Evolutionary conservation across 2,329 filamentous ascomycete species (phyloP), one percentile per base, ranked within the genome.

Genomic region (Trichoderma sp.): DNA sequence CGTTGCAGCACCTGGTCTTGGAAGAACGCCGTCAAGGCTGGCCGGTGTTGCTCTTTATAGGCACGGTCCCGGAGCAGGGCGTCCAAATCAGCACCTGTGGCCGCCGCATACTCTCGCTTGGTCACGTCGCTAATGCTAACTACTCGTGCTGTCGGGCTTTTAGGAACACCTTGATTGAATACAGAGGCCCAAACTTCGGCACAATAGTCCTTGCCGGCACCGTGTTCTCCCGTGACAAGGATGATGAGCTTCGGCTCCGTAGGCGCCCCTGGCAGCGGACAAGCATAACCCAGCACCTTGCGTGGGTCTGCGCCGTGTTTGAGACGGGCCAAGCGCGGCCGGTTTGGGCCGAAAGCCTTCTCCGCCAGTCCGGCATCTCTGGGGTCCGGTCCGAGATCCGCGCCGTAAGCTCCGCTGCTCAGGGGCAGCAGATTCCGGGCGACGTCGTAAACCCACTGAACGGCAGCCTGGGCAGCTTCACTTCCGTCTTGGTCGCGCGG

Each of bases 301-400:
- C 66, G 67, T 12, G 86, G 84, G 70, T 89, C 87, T 9, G 78
- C 73, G 2, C 0, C 71, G 3, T 71, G 73, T 76, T 90, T 89
- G 65, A 90, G 80, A 67, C 74, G 77, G 39, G 78, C 78, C 2
- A 90, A 78, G 5, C 83, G 84, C 6, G 72, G 71, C 12, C 71
- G 69, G 71, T 90, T 90, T 2, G 76, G 77, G 8, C 87, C 87
- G 78, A 90, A 90, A 50, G 88, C 87, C 69, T 77, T 80, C 5
- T 71, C 71, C 1, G 85, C 86, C 19, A 90, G 78, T 1, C 67
- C 68, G 0, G 76, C 74, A 71, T 90, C 88, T 79, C 87, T 78
- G 0, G 86, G 84, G 70, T 90, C 86, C 3, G 86, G 86, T 12
- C 88, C 87, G 27, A 90, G 85, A 71, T 90, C 88, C 4, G 87